phyloP scores from a whole-genome alignment of 768 basidiomycete species.

The Clavulina sp. region DNA sequence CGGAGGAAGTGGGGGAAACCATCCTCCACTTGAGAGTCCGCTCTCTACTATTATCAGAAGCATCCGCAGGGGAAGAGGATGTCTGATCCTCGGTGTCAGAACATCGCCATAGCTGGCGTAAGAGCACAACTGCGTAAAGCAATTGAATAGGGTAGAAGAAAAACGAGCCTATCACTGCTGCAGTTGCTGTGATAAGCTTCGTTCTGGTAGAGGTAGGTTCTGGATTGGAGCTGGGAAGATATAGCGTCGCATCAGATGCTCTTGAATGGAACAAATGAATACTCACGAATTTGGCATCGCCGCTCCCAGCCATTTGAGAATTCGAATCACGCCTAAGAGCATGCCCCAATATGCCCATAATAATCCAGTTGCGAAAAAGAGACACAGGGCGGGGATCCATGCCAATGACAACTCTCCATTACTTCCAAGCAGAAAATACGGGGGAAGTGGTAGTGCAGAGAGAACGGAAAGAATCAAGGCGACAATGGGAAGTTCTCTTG shows the following conservation, averaged over 20 bases:
- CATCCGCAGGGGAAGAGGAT: neutral
- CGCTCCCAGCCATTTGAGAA: neutral
- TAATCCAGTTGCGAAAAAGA: conserved; percentile 27
- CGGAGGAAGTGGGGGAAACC: neutral
- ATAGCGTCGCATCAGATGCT: neutral
- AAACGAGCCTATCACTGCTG: neutral
- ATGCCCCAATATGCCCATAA: neutral
- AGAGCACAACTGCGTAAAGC: neutral
- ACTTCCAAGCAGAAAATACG: conserved; percentile 42
- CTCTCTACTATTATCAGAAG: no score
- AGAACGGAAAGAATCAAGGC: conserved; percentile 27
- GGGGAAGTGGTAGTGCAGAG: conserved; percentile 40
- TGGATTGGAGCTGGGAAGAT: neutral
- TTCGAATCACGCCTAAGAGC: neutral
- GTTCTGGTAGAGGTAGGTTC: neutral
- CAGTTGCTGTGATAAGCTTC: no score
- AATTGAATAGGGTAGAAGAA: neutral
- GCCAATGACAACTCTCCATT: conserved; percentile 31
- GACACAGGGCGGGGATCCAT: conserved; percentile 35
- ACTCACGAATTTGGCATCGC: neutral
- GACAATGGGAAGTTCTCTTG: conserved; percentile 25
- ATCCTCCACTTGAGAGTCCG: neutral
- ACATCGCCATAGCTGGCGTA: neutral
- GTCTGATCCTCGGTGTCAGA: neutral
- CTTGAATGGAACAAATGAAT: neutral